Conservation (phyloP, 2,329 filamentous ascomycete genomes). For the Alternaria rosae region DNA sequence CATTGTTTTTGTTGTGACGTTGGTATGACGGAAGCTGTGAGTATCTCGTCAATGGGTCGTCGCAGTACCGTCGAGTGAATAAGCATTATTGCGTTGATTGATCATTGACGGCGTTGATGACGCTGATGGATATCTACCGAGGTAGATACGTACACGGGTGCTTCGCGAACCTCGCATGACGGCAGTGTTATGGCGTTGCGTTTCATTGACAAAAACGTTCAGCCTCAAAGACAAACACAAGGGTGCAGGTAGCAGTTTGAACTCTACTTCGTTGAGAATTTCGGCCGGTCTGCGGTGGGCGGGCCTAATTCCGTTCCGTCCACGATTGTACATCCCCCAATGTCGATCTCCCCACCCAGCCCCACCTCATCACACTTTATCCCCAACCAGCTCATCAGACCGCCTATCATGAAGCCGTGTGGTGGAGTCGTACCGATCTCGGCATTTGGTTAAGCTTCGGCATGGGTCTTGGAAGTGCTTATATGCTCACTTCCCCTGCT, state of each 20-base stretch:
- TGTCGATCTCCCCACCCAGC: constrained; percentile 11
- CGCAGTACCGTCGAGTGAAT: background rate
- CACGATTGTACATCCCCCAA: background rate
- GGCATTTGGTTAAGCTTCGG: constrained; percentile 4
- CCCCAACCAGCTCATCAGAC: background rate
- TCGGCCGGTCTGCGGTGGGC: constrained; percentile 4
- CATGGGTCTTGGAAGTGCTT: constrained; percentile 4
- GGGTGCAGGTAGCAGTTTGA: background rate
- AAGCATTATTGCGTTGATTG: background rate
- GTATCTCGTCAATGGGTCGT: background rate
- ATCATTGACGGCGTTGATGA: background rate
- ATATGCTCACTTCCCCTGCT: background rate
- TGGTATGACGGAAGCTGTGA: background rate
- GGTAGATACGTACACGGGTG: background rate
- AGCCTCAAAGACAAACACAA: background rate
- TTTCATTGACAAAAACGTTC: background rate
- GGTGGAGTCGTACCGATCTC: background rate
- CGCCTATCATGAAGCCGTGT: constrained; percentile 4
- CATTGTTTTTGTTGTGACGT: background rate
- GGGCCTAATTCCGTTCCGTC: background rate
- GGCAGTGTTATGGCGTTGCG: background rate
- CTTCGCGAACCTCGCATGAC: background rate
- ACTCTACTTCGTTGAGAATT: background rate
- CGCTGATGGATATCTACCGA: background rate
- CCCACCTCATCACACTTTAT: constrained; percentile 6